Evolutionary conservation across 2,329 filamentous ascomycete species (phyloP).

Genomic region (Proliferodiscus dingleyae): DNA sequence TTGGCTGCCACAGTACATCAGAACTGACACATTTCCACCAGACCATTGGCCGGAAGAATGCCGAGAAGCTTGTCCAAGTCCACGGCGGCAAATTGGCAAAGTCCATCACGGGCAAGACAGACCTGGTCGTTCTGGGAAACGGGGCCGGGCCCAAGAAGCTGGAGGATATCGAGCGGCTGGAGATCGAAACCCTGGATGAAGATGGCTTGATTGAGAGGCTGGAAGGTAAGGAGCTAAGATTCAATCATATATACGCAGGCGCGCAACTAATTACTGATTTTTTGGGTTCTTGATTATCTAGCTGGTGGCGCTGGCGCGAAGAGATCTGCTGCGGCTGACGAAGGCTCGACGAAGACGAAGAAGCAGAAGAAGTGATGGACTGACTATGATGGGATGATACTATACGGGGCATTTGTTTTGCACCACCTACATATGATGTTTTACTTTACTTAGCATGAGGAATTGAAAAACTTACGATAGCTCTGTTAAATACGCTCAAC

Average conservation of each 20-base stretch:
- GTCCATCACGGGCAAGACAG: slow-evolving; percentile 20
- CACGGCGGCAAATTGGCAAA: slow-evolving; percentile 23
- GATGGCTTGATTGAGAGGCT: slow-evolving; percentile 17
- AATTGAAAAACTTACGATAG: too few relatives aligned
- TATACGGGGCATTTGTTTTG: too few relatives aligned
- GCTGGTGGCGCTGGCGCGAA: slow-evolving; percentile 7
- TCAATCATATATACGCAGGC: too few relatives aligned
- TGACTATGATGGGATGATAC: too few relatives aligned
- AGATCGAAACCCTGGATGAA: slow-evolving; percentile 17
- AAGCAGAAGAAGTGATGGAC: slow-evolving; percentile 14
- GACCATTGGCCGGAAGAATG: slow-evolving; percentile 18
- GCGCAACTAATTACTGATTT: too few relatives aligned
- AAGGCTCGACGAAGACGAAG: slow-evolving; percentile 14
- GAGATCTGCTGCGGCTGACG: slow-evolving; percentile 9
- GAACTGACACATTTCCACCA: background rate
- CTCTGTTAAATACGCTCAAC: too few relatives aligned
- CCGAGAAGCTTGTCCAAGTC: slow-evolving; percentile 15
- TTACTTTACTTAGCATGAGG: too few relatives aligned
- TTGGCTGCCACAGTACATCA: too few relatives aligned
- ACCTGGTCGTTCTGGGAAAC: slow-evolving; percentile 22
- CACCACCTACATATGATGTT: too few relatives aligned
- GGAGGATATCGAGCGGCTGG: slow-evolving; percentile 17
- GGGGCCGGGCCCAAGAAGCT: slow-evolving; percentile 25
- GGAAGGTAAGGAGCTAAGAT: slow-evolving; percentile 2
- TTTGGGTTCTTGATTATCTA: background rate